A percentile compares a stretch with the other conserved stretches of the same genome.
phyloP scores from a whole-genome alignment of 1,139 yeast species.

The Sugiyamaella grinbergsii region DNA sequence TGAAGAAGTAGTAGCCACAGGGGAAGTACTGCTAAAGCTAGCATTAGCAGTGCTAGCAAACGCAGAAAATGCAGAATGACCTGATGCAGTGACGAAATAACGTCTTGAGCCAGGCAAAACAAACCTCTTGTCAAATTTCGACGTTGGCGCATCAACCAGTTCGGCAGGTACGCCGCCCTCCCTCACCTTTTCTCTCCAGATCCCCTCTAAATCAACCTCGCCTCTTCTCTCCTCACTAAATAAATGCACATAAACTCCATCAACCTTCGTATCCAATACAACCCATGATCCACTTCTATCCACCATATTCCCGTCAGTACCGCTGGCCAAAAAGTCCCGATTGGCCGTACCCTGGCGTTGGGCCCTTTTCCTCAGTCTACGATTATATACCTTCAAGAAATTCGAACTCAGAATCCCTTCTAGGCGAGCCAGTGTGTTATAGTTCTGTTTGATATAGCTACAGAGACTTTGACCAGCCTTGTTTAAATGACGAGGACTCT shows the following conservation, averaged over 20 bases:
- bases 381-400: slow-evolving; percentile 57
- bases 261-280: slow-evolving; percentile 66
- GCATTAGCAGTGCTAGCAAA: background rate
- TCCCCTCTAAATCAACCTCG: slow-evolving; percentile 66
- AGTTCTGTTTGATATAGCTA: slow-evolving; percentile 50
- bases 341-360: slow-evolving; percentile 40
- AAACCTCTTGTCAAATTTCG: slow-evolving; percentile 21
- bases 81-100: slow-evolving; percentile 1
- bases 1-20: background rate
- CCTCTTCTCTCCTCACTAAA: slow-evolving; percentile 68
- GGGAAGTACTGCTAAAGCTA: background rate
- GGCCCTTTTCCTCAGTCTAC: slow-evolving; percentile 63
- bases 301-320: slow-evolving; percentile 31
- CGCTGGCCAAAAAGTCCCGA: slow-evolving; percentile 23
- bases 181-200: slow-evolving; percentile 48
- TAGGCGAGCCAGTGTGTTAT: slow-evolving; percentile 50
- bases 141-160: slow-evolving; percentile 10
- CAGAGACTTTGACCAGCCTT: slow-evolving; percentile 67
- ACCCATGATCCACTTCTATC: slow-evolving; percentile 57
- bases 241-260: slow-evolving; percentile 68
- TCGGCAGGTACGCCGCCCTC: background rate
- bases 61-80: too few relatives aligned
- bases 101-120: slow-evolving; percentile 15
- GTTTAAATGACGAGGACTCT: slow-evolving; percentile 71
- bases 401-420: slow-evolving; percentile 75